Conservation (phyloP, 139 green algal species). For the Chlamydomonas asymmetrica region DNA sequence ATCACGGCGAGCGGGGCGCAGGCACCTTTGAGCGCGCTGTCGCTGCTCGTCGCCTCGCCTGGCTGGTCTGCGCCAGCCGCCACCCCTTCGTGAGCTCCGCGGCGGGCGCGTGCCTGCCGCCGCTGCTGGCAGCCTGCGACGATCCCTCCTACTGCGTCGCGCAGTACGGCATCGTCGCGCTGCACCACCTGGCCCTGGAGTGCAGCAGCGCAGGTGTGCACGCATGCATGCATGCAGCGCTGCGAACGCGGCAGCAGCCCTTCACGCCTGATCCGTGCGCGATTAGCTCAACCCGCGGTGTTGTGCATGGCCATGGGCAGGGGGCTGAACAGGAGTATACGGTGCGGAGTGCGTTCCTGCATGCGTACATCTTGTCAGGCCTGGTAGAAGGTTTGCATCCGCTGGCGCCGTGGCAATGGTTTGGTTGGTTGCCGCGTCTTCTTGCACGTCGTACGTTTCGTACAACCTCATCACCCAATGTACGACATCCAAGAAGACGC, state of each 20-base stretch:
- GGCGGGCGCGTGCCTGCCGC: slow-evolving; percentile 22
- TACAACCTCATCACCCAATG: too few relatives aligned
- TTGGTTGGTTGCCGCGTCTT: too few relatives aligned
- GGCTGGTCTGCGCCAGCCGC: slow-evolving; percentile 27
- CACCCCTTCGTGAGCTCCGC: slow-evolving; percentile 1
- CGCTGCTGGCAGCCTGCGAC: slow-evolving; percentile 36
- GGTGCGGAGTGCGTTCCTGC: too few relatives aligned
- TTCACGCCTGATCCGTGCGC: not conserved
- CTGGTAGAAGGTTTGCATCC: not conserved
- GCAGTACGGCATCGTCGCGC: slow-evolving; percentile 35
- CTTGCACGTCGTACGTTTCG: too few relatives aligned
- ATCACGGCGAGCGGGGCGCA: not conserved
- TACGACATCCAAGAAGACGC: too few relatives aligned
- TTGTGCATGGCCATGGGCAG: too few relatives aligned
- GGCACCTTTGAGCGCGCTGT: slow-evolving; percentile 46
- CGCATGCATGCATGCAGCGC: not conserved
- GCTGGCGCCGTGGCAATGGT: too few relatives aligned
- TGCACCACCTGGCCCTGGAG: slow-evolving; percentile 40
- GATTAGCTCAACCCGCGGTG: too few relatives aligned
- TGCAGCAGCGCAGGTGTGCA: slow-evolving; percentile 6
- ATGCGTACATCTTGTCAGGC: too few relatives aligned
- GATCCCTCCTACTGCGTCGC: slow-evolving; percentile 42
- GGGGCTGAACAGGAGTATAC: too few relatives aligned
- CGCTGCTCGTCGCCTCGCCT: slow-evolving; percentile 48
- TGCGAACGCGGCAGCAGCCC: not conserved